Percentiles rank a stretch among this genome's conserved stretches.
Evolutionary conservation across 139 green algal genomes (phyloP).

Genomic region (Chlamydomonas sp.): DNA sequence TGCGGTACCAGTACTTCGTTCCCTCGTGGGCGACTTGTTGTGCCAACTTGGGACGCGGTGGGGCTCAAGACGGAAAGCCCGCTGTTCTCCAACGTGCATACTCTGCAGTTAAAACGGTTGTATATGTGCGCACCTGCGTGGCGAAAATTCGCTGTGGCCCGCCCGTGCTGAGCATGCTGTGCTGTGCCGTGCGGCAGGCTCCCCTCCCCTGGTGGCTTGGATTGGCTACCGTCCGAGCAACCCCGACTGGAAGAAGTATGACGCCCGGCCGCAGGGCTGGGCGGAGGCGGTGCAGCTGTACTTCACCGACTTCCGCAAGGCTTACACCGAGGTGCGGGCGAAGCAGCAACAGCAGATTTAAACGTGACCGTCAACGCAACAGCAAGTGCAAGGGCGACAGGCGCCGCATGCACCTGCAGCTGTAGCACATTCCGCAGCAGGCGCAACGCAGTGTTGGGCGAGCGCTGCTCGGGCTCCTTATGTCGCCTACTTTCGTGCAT

Average conservation of each 20-base stretch:
- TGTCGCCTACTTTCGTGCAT: too few species aligned
- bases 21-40: background rate
- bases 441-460: too few species aligned
- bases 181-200: background rate
- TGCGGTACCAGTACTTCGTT: too few species aligned
- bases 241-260: background rate
- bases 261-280: background rate
- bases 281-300: conserved; percentile 1
- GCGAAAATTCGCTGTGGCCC: background rate
- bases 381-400: background rate
- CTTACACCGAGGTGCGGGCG: conserved; percentile 5
- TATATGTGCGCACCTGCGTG: background rate
- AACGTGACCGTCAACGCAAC: background rate
- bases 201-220: conserved; percentile 28
- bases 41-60: background rate
- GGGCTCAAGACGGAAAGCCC: background rate
- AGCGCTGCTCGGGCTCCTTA: too few species aligned
- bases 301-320: background rate
- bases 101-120: background rate
- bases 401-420: too few species aligned
- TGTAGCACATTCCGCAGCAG: too few species aligned
- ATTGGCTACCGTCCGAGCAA: conserved; percentile 11
- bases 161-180: background rate
- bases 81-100: background rate
- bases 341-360: too few species aligned